These are phyloP conservation scores for Penicillium bovifimosum DNA, from an alignment of 495 filamentous ascomycete species.

Conservation along the genomic window DNA sequence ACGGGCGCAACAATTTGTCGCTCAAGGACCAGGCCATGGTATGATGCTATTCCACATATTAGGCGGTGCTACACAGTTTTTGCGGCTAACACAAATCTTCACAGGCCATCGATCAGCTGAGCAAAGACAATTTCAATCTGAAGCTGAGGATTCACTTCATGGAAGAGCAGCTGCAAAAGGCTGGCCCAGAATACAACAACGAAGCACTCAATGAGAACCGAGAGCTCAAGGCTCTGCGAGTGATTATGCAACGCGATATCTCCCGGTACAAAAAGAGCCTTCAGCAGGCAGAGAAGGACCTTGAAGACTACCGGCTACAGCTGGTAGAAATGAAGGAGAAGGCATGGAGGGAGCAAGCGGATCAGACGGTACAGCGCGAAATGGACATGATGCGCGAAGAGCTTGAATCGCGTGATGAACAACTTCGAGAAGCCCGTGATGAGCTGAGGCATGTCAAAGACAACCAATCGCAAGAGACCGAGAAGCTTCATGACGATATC, in stretches of 20 bases:
- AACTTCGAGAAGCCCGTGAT: conserved; percentile 43
- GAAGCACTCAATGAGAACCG: conserved; percentile 88
- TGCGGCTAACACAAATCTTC: conserved; percentile 12
- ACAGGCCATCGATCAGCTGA: conserved; percentile 81
- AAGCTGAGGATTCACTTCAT: conserved; percentile 97
- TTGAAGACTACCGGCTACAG: conserved; percentile 72
- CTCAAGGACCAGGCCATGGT: conserved; percentile 92
- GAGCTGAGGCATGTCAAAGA: conserved; percentile 42
- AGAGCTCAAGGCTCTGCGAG: conserved; percentile 83
- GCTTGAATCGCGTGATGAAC: conserved; percentile 50
- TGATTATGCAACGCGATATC: conserved; percentile 82
- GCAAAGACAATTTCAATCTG: conserved; percentile 92
- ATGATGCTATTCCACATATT: conserved; percentile 10
- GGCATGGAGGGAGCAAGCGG: conserved; percentile 64
- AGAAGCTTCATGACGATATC: conserved; percentile 62
- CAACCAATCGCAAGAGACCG: conserved; percentile 47
- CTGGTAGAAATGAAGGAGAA: conserved; percentile 74
- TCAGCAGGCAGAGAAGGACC: conserved; percentile 67
- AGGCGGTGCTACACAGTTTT: not conserved
- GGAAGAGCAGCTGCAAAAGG: conserved; percentile 77
- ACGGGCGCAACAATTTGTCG: conserved; percentile 76
- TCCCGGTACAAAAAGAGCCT: conserved; percentile 76
- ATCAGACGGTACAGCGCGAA: conserved; percentile 57
- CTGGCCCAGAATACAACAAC: conserved; percentile 81
- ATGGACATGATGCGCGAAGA: conserved; percentile 56